Base-by-base conservation (phyloP, 345 rosid genomes). In the Lepidium sativum region DNA sequence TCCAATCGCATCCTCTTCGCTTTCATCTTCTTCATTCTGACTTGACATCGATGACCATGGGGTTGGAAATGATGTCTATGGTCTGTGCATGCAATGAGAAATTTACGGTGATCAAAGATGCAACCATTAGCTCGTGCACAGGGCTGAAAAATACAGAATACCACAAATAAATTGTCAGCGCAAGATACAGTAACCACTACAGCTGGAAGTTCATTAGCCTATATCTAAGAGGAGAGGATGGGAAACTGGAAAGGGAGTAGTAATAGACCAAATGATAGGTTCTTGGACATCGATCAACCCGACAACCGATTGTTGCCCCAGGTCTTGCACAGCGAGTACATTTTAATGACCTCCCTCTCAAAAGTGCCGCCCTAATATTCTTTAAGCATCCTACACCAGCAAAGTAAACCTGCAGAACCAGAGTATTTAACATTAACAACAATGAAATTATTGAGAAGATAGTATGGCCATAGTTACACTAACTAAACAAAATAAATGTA, bases 291-390 rank as follows among this genome's bases (percentile, higher is more conserved):
- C 95, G 82, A 78, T 94, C 99, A 69, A 94, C 99, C 52, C 99
- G 97, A 73, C 99, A 94, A 50, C 99, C 99, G 62, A 86, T 94
- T 54, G 99, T 90, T 71, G 99, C 99, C 60, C 99, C 99, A 60
- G 95, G 92, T 80, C 99, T 86, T 76, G 90, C 95, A 78, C 99
- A 90, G 66, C 95, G 88, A 67, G 79, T 86, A 76, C 99, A 94
- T 77, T 94, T 94, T 71, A 94, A 74, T 48, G 96, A 95, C 77
- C 83, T 83, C 71, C 99, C 99, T 78, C 97, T 83, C 70, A 83
- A 88, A 65, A 90, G 96, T 41, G 99, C 99, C 37, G 99, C 97
- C 80, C 95, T 84, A 51, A 94, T 80, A 70, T 86, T 94, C 80
- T 88, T 94, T 75, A 94, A 84, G 92, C 88, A 67, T 57, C 99